Conservation (phyloP, 2,329 filamentous ascomycete species). For the Phialophora macrospora region DNA sequence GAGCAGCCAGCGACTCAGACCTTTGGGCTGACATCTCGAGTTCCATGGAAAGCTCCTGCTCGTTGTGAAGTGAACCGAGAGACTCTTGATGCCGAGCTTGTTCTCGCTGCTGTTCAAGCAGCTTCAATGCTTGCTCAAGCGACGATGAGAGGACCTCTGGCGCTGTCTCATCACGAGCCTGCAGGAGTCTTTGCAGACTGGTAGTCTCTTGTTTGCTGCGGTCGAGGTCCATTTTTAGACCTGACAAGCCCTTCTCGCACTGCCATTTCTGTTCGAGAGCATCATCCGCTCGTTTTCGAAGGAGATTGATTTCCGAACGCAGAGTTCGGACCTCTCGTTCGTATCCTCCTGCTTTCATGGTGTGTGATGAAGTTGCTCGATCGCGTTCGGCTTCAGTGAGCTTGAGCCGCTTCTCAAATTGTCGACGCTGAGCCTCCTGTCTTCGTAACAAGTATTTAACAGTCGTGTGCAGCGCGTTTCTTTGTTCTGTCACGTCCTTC, state of each 20-base stretch:
- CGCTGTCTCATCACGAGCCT: constrained; percentile 80
- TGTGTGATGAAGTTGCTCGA: constrained; percentile 61
- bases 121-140: constrained; percentile 73
- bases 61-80: constrained; percentile 73
- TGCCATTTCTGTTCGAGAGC: constrained; percentile 96
- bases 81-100: constrained; percentile 58
- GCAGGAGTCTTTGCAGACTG: constrained; percentile 76
- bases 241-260: constrained; percentile 85
- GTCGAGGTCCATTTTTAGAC: constrained; percentile 95
- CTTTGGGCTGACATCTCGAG: constrained; percentile 74
- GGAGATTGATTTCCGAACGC: constrained; percentile 79
- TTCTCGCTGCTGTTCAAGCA: constrained; percentile 72
- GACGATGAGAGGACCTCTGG: constrained; percentile 66
- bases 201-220: constrained; percentile 90
- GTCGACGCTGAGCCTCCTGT: constrained; percentile 80
- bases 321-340: constrained; percentile 80
- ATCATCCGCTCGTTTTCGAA: constrained; percentile 87
- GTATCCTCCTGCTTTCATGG: constrained; percentile 77
- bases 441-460: constrained; percentile 83
- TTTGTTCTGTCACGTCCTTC: constrained; percentile 91
- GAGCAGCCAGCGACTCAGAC: constrained; percentile 76
- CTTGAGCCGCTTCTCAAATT: constrained; percentile 80
- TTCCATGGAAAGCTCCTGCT: constrained; percentile 70
- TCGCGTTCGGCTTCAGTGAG: constrained; percentile 79
- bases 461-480: constrained; percentile 87